These are phyloP conservation scores for Calocybe indica DNA, from an alignment of 768 basidiomycete genomes.

Conservation along the genomic window DNA sequence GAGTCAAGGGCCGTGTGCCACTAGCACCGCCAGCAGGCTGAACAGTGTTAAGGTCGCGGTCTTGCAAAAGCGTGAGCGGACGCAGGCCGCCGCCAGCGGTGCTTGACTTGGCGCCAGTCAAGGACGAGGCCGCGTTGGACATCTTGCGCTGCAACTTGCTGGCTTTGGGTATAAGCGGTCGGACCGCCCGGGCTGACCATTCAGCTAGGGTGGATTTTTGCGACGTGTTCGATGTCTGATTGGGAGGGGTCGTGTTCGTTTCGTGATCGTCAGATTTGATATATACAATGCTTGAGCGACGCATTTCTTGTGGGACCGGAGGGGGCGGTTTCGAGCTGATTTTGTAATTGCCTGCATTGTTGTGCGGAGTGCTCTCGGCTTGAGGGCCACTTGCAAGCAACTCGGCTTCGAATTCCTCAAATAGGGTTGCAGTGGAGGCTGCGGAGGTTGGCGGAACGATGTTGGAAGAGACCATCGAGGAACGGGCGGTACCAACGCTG, in stretches of 20 bases:
- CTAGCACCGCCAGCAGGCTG: conserved; percentile 11
- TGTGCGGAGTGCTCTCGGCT: conserved; percentile 63
- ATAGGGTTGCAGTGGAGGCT: conserved; percentile 56
- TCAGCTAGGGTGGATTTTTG: conserved; percentile 34
- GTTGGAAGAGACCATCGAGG: conserved; percentile 32
- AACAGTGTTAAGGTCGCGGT: conserved; percentile 38
- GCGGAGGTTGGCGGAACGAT: conserved; percentile 41
- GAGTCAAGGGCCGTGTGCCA: conserved; percentile 47
- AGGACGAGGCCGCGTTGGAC: conserved; percentile 19
- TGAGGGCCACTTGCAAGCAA: conserved; percentile 36
- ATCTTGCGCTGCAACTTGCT: conserved; percentile 42
- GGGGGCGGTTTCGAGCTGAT: conserved; percentile 24
- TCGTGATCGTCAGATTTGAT: conserved; percentile 50
- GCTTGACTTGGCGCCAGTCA: conserved; percentile 25
- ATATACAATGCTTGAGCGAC: conserved; percentile 60
- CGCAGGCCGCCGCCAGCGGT: conserved; percentile 47
- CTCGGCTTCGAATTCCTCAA: conserved; percentile 45
- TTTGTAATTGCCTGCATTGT: conserved; percentile 29
- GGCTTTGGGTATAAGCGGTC: conserved; percentile 48
- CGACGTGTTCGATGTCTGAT: conserved; percentile 21
- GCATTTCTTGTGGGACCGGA: conserved; percentile 27
- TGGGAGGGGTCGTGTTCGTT: conserved; percentile 14
- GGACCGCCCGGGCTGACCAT: conserved; percentile 45
- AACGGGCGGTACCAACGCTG: conserved; percentile 42
- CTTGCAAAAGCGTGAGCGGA: conserved; percentile 56